phyloP scores from a whole-genome alignment of 164 flowering plant species.

The Warburgia ugandensis region DNA sequence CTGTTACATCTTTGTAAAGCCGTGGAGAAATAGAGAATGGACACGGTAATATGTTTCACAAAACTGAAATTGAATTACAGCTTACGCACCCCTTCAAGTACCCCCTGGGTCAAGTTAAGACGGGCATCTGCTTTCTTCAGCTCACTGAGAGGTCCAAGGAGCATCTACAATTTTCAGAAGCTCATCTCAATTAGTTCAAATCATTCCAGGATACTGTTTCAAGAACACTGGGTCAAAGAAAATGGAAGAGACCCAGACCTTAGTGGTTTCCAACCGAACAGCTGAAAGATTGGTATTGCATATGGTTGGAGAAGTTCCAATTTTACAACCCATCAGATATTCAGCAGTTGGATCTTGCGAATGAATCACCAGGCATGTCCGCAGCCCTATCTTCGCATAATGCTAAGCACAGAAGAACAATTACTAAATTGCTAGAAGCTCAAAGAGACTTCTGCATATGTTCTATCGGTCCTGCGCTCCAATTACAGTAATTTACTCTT shows the following conservation, averaged over 20 bases:
- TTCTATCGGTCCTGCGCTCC: too few relatives aligned
- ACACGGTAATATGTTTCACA: neutral
- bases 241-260: slow-evolving; percentile 35
- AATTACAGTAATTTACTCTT: too few relatives aligned
- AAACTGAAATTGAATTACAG: slow-evolving; percentile 14
- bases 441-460: too few relatives aligned
- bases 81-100: slow-evolving; percentile 95
- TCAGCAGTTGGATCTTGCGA: slow-evolving; percentile 88
- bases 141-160: slow-evolving; percentile 76
- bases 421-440: neutral
- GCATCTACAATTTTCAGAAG: slow-evolving; percentile 48
- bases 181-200: neutral
- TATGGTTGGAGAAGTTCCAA: slow-evolving; percentile 54
- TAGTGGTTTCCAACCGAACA: slow-evolving; percentile 73
- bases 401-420: slow-evolving; percentile 31
- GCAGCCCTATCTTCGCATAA: slow-evolving; percentile 67
- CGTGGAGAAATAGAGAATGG: neutral
- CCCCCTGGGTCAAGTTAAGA: slow-evolving; percentile 79
- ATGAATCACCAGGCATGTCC: slow-evolving; percentile 75
- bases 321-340: slow-evolving; percentile 62
- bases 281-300: slow-evolving; percentile 62
- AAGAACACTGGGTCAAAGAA: slow-evolving; percentile 7
- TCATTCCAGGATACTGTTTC: neutral
- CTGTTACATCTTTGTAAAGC: neutral
- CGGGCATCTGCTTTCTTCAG: slow-evolving; percentile 81